These are phyloP conservation scores for Tricholoma matsutake DNA, from an alignment of 768 basidiomycete genomes.

Conservation along the genomic window DNA sequence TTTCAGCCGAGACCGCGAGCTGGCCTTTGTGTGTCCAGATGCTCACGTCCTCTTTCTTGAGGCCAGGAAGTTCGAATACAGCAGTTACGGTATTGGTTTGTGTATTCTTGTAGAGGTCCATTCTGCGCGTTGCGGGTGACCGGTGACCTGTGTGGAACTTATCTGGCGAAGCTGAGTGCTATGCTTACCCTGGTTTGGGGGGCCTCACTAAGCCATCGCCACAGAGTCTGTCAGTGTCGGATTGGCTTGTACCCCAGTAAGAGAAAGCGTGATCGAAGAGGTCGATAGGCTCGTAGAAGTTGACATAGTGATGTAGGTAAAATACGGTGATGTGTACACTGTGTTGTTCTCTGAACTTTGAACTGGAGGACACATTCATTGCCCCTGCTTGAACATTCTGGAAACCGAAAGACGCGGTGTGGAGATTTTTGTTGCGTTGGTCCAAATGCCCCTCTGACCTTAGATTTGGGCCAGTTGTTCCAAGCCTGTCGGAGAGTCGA, in stretches of 20 bases:
- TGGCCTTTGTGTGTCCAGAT: constrained; percentile 44
- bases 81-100: constrained; percentile 41
- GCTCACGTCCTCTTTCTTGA: constrained; percentile 42
- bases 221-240: neutral
- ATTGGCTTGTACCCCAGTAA: constrained; percentile 9
- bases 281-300: constrained; percentile 41
- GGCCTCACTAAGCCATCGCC: neutral
- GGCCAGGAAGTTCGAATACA: constrained; percentile 52
- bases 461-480: no score
- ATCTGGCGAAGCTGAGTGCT: neutral
- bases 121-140: constrained; percentile 20
- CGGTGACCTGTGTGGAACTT: no score
- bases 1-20: constrained; percentile 45
- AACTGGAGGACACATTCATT: neutral
- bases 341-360: neutral
- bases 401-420: neutral
- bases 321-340: no score
- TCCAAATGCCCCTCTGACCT: no score
- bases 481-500: no score
- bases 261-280: constrained; percentile 40
- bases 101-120: constrained; percentile 44
- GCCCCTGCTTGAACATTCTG: neutral
- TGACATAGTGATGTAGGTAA: constrained; percentile 10
- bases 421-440: no score
- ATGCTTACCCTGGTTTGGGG: constrained; percentile 14